A percentile compares a stretch with the other conserved stretches of the same genome.
phyloP scores from a whole-genome alignment of 2,329 filamentous ascomycete species.

The Cytospora schulzeri region DNA sequence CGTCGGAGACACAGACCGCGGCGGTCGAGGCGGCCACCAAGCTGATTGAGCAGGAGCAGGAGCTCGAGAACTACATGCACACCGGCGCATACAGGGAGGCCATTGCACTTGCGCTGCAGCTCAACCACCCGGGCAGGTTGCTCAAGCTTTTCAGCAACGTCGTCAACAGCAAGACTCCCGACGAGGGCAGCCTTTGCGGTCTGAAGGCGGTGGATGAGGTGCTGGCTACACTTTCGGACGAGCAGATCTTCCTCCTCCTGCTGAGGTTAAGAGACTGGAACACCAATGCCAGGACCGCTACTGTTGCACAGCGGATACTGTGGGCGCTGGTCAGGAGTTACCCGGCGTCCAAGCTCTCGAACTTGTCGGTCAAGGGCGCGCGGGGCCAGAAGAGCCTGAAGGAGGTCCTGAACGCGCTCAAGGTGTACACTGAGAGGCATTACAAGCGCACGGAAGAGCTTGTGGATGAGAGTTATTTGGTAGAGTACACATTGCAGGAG shows the following conservation, averaged over 20 bases:
- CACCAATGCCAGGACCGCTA: constrained; percentile 85
- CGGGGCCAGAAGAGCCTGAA: constrained; percentile 68
- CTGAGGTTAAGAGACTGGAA: constrained; percentile 93
- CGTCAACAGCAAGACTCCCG: constrained; percentile 62
- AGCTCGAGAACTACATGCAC: constrained; percentile 89
- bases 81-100: constrained; percentile 88
- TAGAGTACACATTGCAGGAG: constrained; percentile 89
- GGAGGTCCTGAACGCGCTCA: constrained; percentile 84
- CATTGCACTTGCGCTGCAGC: constrained; percentile 85
- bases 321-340: constrained; percentile 80
- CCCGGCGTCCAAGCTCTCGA: constrained; percentile 74
- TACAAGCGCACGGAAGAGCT: constrained; percentile 88
- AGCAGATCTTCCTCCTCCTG: constrained; percentile 83
- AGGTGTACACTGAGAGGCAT: constrained; percentile 89
- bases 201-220: constrained; percentile 78
- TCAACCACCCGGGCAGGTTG: constrained; percentile 90
- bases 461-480: constrained; percentile 89
- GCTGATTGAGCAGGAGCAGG: constrained; percentile 87
- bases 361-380: constrained; percentile 62
- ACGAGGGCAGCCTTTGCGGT: constrained; percentile 65
- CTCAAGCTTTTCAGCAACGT: constrained; percentile 83
- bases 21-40: constrained; percentile 73
- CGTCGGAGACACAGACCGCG: constrained; percentile 73
- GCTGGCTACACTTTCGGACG: constrained; percentile 74
- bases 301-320: constrained; percentile 83